phyloP scores from a whole-genome alignment of 1,284 basidiomycete species.

The Rhodotorula sp. region DNA sequence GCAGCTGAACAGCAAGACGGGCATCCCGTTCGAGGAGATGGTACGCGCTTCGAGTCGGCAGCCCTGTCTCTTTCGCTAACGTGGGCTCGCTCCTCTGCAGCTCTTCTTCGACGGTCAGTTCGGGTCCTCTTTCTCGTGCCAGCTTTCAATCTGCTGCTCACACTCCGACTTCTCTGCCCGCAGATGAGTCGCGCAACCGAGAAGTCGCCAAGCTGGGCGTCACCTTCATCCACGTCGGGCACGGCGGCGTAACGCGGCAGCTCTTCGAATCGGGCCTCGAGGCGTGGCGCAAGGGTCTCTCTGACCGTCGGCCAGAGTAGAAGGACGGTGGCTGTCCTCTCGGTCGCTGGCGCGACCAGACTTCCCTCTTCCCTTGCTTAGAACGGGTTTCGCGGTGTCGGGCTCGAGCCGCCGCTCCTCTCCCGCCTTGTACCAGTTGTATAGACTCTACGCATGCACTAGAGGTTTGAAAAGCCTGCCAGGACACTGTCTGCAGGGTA shows the following conservation, averaged over 20 bases:
- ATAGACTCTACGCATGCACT: too few relatives aligned
- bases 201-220: slow-evolving; percentile 44
- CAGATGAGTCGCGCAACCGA: slow-evolving; percentile 34
- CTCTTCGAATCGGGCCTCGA: slow-evolving; percentile 63
- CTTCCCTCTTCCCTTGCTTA: too few relatives aligned
- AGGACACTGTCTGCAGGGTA: too few relatives aligned
- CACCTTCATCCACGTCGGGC: slow-evolving; percentile 40
- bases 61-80: not conserved
- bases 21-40: slow-evolving; percentile 80
- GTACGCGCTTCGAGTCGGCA: not conserved
- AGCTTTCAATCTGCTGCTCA: not conserved
- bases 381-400: too few relatives aligned
- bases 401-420: too few relatives aligned
- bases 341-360: too few relatives aligned
- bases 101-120: slow-evolving; percentile 52
- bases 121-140: not conserved
- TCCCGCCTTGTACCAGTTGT: too few relatives aligned
- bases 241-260: slow-evolving; percentile 56
- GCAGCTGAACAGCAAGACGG: slow-evolving; percentile 70
- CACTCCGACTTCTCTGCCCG: not conserved
- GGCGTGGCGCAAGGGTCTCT: slow-evolving; percentile 58
- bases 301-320: not conserved
- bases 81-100: not conserved
- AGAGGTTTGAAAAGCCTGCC: too few relatives aligned
- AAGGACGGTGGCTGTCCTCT: too few relatives aligned